Evolutionary conservation across 192 early-diverging fungal species (phyloP), one percentile per base, ranked within the genome.

Genomic region (Coemansia sp.): DNA sequence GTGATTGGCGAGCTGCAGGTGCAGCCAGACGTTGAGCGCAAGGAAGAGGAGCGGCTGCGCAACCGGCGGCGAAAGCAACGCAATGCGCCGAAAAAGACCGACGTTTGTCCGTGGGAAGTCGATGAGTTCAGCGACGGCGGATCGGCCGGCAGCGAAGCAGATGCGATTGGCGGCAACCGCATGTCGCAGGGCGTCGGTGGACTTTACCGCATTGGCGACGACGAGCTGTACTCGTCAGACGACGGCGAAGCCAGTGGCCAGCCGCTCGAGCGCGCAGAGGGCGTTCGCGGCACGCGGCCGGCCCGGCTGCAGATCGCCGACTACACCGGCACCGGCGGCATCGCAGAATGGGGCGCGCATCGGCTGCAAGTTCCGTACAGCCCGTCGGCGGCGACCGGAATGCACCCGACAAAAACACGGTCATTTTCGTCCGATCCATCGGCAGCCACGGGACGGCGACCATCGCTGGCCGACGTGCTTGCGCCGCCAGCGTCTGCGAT

Each of bases 291-390:
- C 14, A 14, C 43, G 14, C 71, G 64, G 0, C 67, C 67, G 15
- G 32, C 67, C 5, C 35, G 32, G 15, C 76, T 70, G 19, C 66
- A 70, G 37, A 39, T 67, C 38, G 56, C 60, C 51, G 60, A 66
- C 61, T 81, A 75, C 63, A 81, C 78, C 6, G 78, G 78, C 62
- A 81, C 78, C 6, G 78, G 78, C 59, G 78, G 78, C 55, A 81
- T 81, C 54, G 78, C 73, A 37, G 78, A 81, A 27, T 81, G 78
- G 78, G 78, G 78, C 24, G 78, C 78, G 7, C 73, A 75, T 45
- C 73, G 78, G 35, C 29, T 81, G 47, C 78, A 81, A 17, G 60
- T 81, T 65, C 58, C 72, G 1, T 81, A 75, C 66, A 73, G 68
- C 62, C 72, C 69, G 22, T 51, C 53, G 11, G 48, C 54, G 15